Conservation (phyloP, 1,139 yeast species). For the Geotrichum phurueaensis region DNA sequence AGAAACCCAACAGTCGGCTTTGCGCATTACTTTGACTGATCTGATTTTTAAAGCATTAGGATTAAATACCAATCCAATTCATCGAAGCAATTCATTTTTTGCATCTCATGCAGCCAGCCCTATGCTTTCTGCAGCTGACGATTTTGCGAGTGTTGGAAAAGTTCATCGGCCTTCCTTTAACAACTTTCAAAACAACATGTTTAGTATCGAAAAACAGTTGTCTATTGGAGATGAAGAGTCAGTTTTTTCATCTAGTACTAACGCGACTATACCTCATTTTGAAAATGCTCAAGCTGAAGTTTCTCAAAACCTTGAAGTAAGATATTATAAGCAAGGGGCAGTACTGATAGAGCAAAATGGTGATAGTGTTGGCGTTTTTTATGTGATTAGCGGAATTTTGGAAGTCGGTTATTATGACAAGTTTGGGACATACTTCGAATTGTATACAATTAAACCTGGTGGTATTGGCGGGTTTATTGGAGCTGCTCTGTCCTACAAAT, state of each 20-base stretch:
- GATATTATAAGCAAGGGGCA: conserved; percentile 49
- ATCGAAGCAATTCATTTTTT: neutral
- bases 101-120: conserved; percentile 6
- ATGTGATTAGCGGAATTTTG: conserved; percentile 69
- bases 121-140: neutral
- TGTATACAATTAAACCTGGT: conserved; percentile 65
- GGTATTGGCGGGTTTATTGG: conserved; percentile 87
- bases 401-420: conserved; percentile 48
- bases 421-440: conserved; percentile 35
- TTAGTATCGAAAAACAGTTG: neutral
- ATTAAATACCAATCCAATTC: conserved; percentile 40
- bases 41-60: conserved; percentile 70
- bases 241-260: neutral
- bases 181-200: conserved; percentile 1
- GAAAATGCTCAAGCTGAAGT: conserved; percentile 58
- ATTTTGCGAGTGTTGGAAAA: conserved; percentile 2
- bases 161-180: conserved; percentile 1
- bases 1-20: conserved; percentile 67
- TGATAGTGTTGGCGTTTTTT: conserved; percentile 67
- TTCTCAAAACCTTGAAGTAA: conserved; percentile 54
- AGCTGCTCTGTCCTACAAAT: conserved; percentile 69
- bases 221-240: neutral
- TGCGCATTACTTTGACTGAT: conserved; percentile 66
- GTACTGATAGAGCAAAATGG: conserved; percentile 59
- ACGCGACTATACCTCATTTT: conserved; percentile 23